Percentiles rank a stretch among this genome's conserved stretches.
Conservation (phyloP, 2,329 filamentous ascomycete species). For the Nemania abortiva region DNA sequence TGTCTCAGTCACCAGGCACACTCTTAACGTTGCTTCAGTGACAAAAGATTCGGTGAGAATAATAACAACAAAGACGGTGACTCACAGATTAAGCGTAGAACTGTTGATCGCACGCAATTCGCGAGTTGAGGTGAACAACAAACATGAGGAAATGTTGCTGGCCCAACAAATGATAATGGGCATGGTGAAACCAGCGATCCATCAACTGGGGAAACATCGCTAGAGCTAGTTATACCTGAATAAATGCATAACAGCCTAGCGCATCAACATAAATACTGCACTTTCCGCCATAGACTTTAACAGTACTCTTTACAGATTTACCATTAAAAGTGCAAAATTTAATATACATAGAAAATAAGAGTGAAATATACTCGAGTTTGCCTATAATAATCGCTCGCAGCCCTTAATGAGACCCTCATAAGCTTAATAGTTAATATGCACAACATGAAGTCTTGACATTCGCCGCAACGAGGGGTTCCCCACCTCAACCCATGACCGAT, state of each 20-base stretch:
- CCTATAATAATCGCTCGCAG: neutral
- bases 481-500: neutral
- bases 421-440: neutral
- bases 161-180: neutral
- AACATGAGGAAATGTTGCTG: neutral
- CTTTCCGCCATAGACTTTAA: too few relatives aligned
- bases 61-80: neutral
- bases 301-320: too few relatives aligned
- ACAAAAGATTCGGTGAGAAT: neutral
- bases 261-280: too few relatives aligned
- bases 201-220: too few relatives aligned
- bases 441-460: neutral
- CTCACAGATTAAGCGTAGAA: neutral
- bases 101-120: neutral
- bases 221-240: too few relatives aligned
- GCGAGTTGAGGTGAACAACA: neutral
- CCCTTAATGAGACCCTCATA: neutral
- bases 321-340: too few relatives aligned
- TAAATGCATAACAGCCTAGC: neutral
- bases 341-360: neutral
- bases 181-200: neutral
- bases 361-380: neutral
- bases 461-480: neutral
- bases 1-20: neutral
- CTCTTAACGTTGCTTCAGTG: neutral